Evolutionary conservation across 1,284 basidiomycete species (phyloP).

Genomic region (Xerocomus nothofagi): DNA sequence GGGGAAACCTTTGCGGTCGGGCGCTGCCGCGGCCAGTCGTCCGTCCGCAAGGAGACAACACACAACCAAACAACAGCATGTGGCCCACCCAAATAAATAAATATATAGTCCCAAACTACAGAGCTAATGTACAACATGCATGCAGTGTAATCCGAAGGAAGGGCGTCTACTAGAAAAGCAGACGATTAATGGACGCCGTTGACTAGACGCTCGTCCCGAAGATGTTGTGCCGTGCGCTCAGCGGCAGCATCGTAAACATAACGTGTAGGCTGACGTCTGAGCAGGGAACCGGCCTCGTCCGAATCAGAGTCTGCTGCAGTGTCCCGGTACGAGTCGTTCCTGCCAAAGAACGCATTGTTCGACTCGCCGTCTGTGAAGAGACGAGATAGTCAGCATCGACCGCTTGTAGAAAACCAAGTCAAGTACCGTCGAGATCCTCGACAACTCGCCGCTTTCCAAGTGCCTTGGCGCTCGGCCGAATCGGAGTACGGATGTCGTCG

Average conservation of each 20-base stretch:
- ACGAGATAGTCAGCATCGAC: constrained; percentile 2
- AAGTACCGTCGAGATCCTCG: constrained; percentile 48
- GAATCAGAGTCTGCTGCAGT: constrained; percentile 39
- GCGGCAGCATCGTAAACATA: constrained; percentile 82
- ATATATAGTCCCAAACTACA: constrained; percentile 28
- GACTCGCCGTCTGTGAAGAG: constrained; percentile 38
- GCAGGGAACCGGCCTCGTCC: constrained; percentile 36
- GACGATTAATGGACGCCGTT: constrained; percentile 40
- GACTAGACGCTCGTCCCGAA: constrained; percentile 45
- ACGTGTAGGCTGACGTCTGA: constrained; percentile 49
- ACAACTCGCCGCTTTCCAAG: constrained; percentile 71
- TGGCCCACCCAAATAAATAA: constrained; percentile 19
- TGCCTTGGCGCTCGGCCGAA: constrained; percentile 71
- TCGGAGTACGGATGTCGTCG: constrained; percentile 36
- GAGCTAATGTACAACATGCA: constrained; percentile 32
- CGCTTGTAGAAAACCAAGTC: neutral
- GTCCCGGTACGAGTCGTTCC: constrained; percentile 31
- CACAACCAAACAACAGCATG: constrained; percentile 28
- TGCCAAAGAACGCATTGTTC: constrained; percentile 45
- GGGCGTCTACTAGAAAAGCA: constrained; percentile 17
- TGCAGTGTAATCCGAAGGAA: constrained; percentile 20
- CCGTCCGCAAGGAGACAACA: constrained; percentile 17
- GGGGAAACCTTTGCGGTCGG: neutral
- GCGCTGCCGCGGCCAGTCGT: constrained; percentile 1
- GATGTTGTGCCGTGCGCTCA: constrained; percentile 64